Evolutionary conservation across 2,329 filamentous ascomycete species (phyloP), one percentile per base, ranked within the genome.

Genomic region (Lachnellula suecica): DNA sequence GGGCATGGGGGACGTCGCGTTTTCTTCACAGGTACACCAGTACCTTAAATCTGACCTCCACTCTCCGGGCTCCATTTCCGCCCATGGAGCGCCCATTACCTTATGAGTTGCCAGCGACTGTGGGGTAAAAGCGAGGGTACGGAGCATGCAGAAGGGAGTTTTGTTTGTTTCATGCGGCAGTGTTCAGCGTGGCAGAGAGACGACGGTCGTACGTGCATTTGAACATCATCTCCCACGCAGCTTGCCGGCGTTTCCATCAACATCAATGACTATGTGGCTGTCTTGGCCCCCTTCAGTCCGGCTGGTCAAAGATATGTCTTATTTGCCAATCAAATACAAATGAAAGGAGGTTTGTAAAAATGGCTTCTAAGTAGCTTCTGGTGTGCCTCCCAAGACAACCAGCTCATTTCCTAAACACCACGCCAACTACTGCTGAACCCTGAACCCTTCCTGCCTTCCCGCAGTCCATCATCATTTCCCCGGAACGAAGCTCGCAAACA

Each of bases 121-220:
- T 59, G 59, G 59, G 55, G 55, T 59, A 57, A 49, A 56, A 43
- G 44, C 25, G 24, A 34, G 47, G 27, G 37, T 24, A n/a, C 35
- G 48, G 22, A 25, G 27, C 41, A 45, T 29, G 38, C 27, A 19
- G 38, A 29, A n/a, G n/a, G n/a, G n/a, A n/a, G n/a, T n/a, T n/a
- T n/a, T n/a, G n/a, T n/a, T n/a, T n/a, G 52, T 46, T 53, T 57
- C 54, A 57, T 35, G 43, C 44, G 27, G 49, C 44, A 41, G 34
- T n/a, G n/a, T 35, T 35, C 17, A 35, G 31, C 4, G 29, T 35
- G 31, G 8, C 31, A 35, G 31, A n/a, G n/a, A n/a, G n/a, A n/a
- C n/a, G n/a, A n/a, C n/a, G n/a, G n/a, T n/a, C n/a, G n/a, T n/a
- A n/a, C n/a, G n/a, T n/a, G n/a, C n/a, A n/a, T n/a, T n/a, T n/a